Evolutionary conservation across 441 rosid genomes (phyloP).

Genomic region (Rhodomyrtus psidioides): DNA sequence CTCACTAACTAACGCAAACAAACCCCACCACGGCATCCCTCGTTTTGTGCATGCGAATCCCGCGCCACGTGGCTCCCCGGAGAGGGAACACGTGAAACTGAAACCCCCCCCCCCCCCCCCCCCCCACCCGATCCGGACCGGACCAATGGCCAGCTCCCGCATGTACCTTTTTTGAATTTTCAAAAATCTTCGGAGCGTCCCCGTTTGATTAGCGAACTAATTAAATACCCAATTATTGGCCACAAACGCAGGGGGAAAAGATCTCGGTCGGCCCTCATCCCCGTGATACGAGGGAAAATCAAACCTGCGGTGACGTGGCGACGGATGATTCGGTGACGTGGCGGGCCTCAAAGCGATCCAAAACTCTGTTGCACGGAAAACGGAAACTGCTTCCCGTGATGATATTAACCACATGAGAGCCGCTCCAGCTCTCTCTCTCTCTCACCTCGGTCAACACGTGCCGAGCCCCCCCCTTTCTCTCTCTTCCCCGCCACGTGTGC

Average conservation of each 20-base stretch:
- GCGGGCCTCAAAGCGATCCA: not conserved
- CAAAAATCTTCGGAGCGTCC: not conserved
- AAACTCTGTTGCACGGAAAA: not conserved
- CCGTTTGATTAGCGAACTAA: not conserved
- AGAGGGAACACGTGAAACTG: not conserved
- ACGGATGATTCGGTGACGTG: not conserved
- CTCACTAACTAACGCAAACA: too few relatives aligned
- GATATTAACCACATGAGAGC: not conserved
- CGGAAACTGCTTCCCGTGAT: not conserved
- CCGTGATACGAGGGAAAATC: not conserved
- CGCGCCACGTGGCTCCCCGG: not conserved
- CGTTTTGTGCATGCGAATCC: too few relatives aligned
- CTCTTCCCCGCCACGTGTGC: constrained; percentile 18
- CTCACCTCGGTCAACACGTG: constrained; percentile 6
- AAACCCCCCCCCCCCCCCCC: too few relatives aligned
- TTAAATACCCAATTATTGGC: not conserved
- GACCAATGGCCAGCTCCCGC: not conserved
- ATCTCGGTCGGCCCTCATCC: not conserved
- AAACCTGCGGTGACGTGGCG: not conserved
- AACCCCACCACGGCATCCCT: too few relatives aligned
- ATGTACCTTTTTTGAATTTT: not conserved
- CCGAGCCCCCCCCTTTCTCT: not conserved
- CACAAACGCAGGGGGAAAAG: not conserved
- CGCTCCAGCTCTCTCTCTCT: too few relatives aligned
- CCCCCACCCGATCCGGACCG: not conserved